Conservation (phyloP, 768 basidiomycete genomes). For the Collybiopsis luxurians region DNA sequence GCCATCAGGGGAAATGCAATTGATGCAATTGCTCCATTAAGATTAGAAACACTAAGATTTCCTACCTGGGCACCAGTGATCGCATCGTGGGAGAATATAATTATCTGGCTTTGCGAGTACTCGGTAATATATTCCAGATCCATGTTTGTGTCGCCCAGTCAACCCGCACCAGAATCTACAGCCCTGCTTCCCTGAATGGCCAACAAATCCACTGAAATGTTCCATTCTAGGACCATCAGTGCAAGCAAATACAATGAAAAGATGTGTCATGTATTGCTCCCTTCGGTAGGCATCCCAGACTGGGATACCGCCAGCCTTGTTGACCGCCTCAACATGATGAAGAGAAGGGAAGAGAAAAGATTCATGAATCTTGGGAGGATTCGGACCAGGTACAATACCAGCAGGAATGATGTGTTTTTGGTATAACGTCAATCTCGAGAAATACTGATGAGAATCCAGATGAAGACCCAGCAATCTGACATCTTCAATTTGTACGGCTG, state of each 20-base stretch:
- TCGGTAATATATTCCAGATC: constrained; percentile 19
- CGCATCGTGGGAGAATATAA: constrained; percentile 16
- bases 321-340: constrained; percentile 28
- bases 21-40: too few relatives aligned
- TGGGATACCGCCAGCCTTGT: constrained; percentile 18
- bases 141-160: constrained; percentile 15
- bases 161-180: constrained; percentile 21
- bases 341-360: constrained; percentile 28
- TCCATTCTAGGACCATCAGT: constrained; percentile 24
- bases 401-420: constrained; percentile 28
- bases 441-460: constrained; percentile 35
- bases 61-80: too few relatives aligned
- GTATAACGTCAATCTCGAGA: constrained; percentile 24
- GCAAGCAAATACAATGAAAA: constrained; percentile 15
- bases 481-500: constrained; percentile 36
- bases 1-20: too few relatives aligned
- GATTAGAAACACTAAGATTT: too few relatives aligned
- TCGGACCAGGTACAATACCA: constrained; percentile 27
- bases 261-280: constrained; percentile 7
- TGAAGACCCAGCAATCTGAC: constrained; percentile 30
- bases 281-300: constrained; percentile 19
- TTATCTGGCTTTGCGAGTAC: constrained; percentile 16
- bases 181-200: constrained; percentile 17
- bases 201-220: constrained; percentile 21
- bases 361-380: constrained; percentile 29